Conservation (phyloP, 2,329 filamentous ascomycete genomes). For the Phyllosticta citribraziliensis region DNA sequence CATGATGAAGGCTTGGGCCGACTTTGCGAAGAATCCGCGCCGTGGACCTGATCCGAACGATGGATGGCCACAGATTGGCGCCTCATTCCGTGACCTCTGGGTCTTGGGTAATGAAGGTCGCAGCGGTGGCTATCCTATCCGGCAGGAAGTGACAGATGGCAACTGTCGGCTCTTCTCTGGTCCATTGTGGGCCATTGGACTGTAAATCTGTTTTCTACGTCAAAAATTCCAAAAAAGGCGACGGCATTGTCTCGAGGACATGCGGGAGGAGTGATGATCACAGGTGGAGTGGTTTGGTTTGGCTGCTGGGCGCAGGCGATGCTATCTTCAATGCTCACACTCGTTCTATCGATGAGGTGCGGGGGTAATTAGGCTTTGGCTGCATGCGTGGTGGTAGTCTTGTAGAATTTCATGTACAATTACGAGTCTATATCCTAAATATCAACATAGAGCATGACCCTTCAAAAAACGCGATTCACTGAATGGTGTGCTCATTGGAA, state of each 20-base stretch:
- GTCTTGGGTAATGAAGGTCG: not conserved
- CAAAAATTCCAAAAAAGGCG: not conserved
- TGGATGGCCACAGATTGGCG: not conserved
- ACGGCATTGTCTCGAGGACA: not conserved
- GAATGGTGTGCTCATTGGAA: too few species aligned
- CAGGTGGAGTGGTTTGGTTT: too few species aligned
- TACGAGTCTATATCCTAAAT: too few species aligned
- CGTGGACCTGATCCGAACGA: not conserved
- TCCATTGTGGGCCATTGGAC: not conserved
- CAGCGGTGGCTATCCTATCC: not conserved
- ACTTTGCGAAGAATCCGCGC: slow-evolving; percentile 7
- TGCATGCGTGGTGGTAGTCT: too few species aligned
- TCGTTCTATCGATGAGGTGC: too few species aligned
- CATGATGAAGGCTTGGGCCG: slow-evolving; percentile 7
- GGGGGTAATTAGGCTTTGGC: too few species aligned
- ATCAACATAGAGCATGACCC: too few species aligned
- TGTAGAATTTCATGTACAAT: too few species aligned
- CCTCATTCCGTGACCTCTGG: not conserved
- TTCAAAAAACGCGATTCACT: too few species aligned
- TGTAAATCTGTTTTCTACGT: not conserved
- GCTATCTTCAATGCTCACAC: too few species aligned
- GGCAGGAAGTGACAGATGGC: not conserved
- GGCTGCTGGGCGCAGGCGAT: too few species aligned
- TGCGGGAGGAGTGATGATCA: not conserved
- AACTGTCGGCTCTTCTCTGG: not conserved